Percentiles rank a stretch among this genome's conserved stretches.
phyloP scores from a whole-genome alignment of 768 basidiomycete species.

The Cystobasidiopsis lactophilus region DNA sequence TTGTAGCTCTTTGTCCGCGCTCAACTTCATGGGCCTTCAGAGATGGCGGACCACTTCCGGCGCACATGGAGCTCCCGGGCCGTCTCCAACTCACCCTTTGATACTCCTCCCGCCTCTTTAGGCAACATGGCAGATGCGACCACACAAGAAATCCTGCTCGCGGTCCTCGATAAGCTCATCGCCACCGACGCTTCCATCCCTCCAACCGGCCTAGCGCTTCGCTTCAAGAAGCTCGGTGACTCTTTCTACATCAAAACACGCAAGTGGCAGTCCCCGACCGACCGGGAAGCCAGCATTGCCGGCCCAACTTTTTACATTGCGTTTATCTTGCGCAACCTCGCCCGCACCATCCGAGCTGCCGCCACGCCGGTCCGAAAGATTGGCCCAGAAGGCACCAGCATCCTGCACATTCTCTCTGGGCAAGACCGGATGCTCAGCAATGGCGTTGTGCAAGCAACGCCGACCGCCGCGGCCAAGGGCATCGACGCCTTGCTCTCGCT shows the following conservation, averaged over 20 bases:
- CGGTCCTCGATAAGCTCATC: neutral
- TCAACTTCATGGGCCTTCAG: neutral
- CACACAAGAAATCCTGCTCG: neutral
- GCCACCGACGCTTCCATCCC: neutral
- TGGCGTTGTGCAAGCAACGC: too few relatives aligned
- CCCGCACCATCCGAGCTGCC: slow-evolving; percentile 1
- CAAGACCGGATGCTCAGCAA: too few relatives aligned
- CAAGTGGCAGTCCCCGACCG: neutral
- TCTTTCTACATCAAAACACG: neutral
- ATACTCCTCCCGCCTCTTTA: neutral
- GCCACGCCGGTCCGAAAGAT: slow-evolving; percentile 2
- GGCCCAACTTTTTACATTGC: slow-evolving; percentile 6
- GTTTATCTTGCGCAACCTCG: slow-evolving; percentile 14
- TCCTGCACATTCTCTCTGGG: neutral
- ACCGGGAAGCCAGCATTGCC: slow-evolving; percentile 10
- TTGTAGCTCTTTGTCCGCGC: neutral
- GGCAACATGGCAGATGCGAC: neutral
- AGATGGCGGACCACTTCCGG: neutral
- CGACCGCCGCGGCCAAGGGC: slow-evolving; percentile 2
- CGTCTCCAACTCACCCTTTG: neutral
- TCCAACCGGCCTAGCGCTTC: neutral
- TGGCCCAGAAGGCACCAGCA: slow-evolving; percentile 1
- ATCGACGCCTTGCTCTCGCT: slow-evolving; percentile 8
- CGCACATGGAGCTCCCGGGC: neutral
- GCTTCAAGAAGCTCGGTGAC: neutral